Base-by-base conservation (phyloP, 2,329 filamentous ascomycete species). In the Lecanosticta acicola region DNA sequence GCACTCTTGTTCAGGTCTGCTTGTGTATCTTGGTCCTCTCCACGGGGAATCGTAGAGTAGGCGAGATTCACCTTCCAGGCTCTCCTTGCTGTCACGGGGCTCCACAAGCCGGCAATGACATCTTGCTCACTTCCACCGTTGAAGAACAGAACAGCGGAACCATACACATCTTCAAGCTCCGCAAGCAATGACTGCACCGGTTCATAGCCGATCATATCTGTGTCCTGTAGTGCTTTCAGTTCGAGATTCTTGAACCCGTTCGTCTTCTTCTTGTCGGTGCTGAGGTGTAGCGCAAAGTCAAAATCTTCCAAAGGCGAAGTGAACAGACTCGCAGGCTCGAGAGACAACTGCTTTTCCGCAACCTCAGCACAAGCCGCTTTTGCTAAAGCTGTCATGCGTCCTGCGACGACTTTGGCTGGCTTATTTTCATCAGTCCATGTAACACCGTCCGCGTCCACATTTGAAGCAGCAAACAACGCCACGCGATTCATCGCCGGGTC, bases 401-500 rank as follows among this genome's bases (percentile, higher is more conserved):
- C 80, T 10, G 90, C 91, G 20, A 91, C 80, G 39, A 97, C 86
- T 64, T 86, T 90, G 10, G 84, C 80, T 0, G 91, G 90, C 29
- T 74, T 67, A 13, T 67, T 72, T 44, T 77, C 77, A 41, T 88
- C 78, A 0, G 85, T 95, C 76, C 88, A 97, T 0, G 84, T 84
- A 7, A 83, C 80, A 3, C 93, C 93, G 29, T 84, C 85, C 3
- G 72, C 68, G 58, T 96, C 89, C 52, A 86, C 72, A 43, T 86
- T 85, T 0, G 87, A 89, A 2, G 88, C 88, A 3, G 84, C 84
- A 59, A 96, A 86, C 32, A 97, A 71, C 14, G 85, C 83, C 2
- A 87, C 79, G 50, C 81, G 82, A 67, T 93, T 94, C 82, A 97
- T 86, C 43, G 78, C 81, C 1, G 90, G 89, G 60, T 98, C 93